Percentiles rank a stretch among this genome's conserved stretches.
phyloP scores from a whole-genome alignment of 768 basidiomycete species.

The Galerina sulciceps region DNA sequence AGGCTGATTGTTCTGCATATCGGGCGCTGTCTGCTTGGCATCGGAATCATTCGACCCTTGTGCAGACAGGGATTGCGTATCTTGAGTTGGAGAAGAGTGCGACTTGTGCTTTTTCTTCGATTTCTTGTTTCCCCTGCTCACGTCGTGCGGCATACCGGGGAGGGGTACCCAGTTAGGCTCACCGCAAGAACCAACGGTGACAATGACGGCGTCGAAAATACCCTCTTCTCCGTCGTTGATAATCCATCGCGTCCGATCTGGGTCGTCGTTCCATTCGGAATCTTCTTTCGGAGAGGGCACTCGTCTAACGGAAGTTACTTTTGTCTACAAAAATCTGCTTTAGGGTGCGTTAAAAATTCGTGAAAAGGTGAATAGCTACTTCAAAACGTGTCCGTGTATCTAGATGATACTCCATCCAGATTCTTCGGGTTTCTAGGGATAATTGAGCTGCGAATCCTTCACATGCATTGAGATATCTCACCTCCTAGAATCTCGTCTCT shows the following conservation, averaged over 20 bases:
- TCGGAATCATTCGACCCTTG: background rate
- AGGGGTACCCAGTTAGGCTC: constrained; percentile 46
- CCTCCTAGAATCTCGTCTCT: constrained; percentile 54
- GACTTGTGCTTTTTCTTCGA: background rate
- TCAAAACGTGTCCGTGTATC: constrained; percentile 47
- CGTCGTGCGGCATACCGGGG: constrained; percentile 45
- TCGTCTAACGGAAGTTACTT: constrained; percentile 40
- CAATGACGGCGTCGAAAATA: constrained; percentile 54
- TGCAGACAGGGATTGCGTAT: background rate
- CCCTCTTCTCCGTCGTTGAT: constrained; percentile 52
- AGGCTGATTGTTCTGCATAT: background rate
- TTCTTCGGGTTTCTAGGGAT: constrained; percentile 36
- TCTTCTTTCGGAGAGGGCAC: constrained; percentile 14
- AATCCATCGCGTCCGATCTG: constrained; percentile 40
- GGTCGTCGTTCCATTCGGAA: constrained; percentile 16
- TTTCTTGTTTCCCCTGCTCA: constrained; percentile 8
- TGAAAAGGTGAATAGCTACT: constrained; percentile 24
- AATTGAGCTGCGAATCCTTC: background rate
- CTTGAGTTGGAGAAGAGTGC: constrained; percentile 8
- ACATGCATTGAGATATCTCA: constrained; percentile 16
- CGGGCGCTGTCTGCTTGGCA: background rate
- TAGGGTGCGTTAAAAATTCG: background rate
- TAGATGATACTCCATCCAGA: constrained; percentile 57
- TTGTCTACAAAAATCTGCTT: constrained; percentile 22
- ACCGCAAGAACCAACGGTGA: constrained; percentile 54